These are phyloP conservation scores for Spiraea crenata DNA, from an alignment of 331 rosid species.

Conservation along the genomic window DNA sequence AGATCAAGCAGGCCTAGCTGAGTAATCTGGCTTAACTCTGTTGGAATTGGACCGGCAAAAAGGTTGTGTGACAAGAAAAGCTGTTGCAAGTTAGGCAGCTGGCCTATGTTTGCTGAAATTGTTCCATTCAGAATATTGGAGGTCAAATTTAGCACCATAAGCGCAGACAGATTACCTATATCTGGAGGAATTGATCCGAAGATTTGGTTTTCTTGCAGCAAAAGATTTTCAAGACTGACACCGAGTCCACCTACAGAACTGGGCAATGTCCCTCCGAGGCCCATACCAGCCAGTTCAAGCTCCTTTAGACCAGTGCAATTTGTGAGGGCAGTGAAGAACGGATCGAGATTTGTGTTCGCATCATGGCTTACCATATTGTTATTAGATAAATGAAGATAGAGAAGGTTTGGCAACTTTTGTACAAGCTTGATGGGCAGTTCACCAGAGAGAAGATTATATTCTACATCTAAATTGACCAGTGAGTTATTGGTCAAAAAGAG, in stretches of 20 bases:
- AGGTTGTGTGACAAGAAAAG: conserved; percentile 58
- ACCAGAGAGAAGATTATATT: conserved; percentile 49
- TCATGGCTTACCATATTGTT: conserved; percentile 51
- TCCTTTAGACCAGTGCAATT: conserved; percentile 48
- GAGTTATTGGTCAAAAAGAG: conserved; percentile 36
- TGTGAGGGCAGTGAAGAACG: conserved; percentile 49
- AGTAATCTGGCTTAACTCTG: conserved; percentile 32
- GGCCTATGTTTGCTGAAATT: conserved; percentile 36
- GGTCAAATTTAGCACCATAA: conserved; percentile 47
- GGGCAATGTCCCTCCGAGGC: conserved; percentile 56
- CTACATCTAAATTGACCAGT: conserved; percentile 42
- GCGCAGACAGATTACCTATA: conserved; percentile 45
- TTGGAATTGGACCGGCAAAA: conserved; percentile 43
- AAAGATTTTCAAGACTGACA: conserved; percentile 17
- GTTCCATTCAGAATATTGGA: conserved; percentile 60
- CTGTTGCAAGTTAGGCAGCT: conserved; percentile 39
- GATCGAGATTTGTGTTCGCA: conserved; percentile 51
- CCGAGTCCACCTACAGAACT: conserved; percentile 32
- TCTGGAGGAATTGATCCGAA: conserved; percentile 56
- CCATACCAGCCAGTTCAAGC: conserved; percentile 70
- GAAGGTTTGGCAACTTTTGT: conserved; percentile 28
- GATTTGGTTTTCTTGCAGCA: conserved; percentile 52
- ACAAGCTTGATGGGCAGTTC: conserved; percentile 46
- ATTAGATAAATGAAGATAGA: conserved; percentile 53
- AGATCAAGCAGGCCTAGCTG: conserved; percentile 58